phyloP scores from a whole-genome alignment of 164 flowering plant genomes.

The Nymphaea thermarum region DNA sequence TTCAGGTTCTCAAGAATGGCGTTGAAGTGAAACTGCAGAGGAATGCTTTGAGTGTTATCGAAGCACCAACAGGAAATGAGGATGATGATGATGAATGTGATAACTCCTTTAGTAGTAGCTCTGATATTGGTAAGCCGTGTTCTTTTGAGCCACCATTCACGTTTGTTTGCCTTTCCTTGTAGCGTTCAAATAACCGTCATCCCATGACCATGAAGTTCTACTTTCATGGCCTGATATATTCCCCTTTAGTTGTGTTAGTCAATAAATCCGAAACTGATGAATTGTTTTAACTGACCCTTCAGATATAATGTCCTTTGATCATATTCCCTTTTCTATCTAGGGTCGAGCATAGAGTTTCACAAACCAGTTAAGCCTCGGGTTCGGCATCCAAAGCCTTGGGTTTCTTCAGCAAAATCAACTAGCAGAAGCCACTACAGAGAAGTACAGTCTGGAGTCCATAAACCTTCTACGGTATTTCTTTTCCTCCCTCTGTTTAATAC shows the following conservation, averaged over 20 bases:
- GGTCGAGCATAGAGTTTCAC: conserved; percentile 51
- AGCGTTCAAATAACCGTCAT: not conserved
- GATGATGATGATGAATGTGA: conserved; percentile 48
- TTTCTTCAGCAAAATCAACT: conserved; percentile 32
- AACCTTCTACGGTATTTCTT: conserved; percentile 25
- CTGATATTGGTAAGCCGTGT: conserved; percentile 22
- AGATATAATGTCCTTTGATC: not conserved
- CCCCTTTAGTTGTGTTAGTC: not conserved
- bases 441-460: conserved; percentile 31
- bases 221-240: not conserved
- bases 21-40: conserved; percentile 89
- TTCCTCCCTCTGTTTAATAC: not conserved
- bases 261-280: not conserved
- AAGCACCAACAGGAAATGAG: conserved; percentile 79
- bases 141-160: not conserved
- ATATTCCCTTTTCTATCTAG: not conserved
- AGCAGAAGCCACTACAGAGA: conserved; percentile 33
- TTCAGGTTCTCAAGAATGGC: conserved; percentile 84
- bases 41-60: conserved; percentile 86
- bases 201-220: not conserved
- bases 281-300: not conserved
- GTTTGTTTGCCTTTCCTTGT: not conserved
- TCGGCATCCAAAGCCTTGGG: conserved; percentile 51
- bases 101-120: conserved; percentile 24
- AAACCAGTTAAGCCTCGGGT: conserved; percentile 54